Evolutionary conservation across 2,329 filamentous ascomycete genomes (phyloP), one percentile per base, ranked within the genome.

Genomic region (Claviceps pusilla): DNA sequence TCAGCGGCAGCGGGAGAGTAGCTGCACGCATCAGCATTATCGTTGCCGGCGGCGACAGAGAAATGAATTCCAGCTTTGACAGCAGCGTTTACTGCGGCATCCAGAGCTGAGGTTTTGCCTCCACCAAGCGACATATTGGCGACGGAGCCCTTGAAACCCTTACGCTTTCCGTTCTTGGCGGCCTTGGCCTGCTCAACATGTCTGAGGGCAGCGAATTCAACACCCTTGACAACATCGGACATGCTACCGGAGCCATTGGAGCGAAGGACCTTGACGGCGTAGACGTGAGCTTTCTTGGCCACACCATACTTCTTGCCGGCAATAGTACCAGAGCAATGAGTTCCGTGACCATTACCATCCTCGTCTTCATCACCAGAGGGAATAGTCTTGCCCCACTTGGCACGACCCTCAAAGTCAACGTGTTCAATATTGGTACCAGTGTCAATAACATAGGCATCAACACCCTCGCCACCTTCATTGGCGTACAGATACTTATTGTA

Each of bases 121-220:
- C 93, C 93, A 67, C 93, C 93, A 56, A 98, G 86, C 67, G 87
- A 94, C 93, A 98, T 98, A 83, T 98, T 98, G 76, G 94, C 93
- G 67, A 91, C 86, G 61, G 89, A 95, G 68, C 93, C 93, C 85
- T 97, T 97, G 86, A 96, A 97, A 69, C 86, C 87, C 86, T 97
- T 87, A 73, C 83, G 83, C 77, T 94, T 89, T 65, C 89, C 89
- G 54, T 80, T 78, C 84, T 95, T 94, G 65, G 87, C 87, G 58
- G 75, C 76, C 71, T 85, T 80, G 63, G 85, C 81, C 69, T 90
- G 81, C 69, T 87, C 80, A 51, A 79, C 65, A 74, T 98, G 94
- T 62, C 81, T 74, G 66, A 83, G 80, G 62, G 89, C 90, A 65
- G 93, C 93, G 75, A 82, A 97, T 75, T 98, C 91, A 59, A 98